Percentiles rank a stretch among this genome's conserved stretches.
These are phyloP conservation scores for Papiliotrema flavescens DNA, from an alignment of 1,284 basidiomycete species.

Conservation along the genomic window DNA sequence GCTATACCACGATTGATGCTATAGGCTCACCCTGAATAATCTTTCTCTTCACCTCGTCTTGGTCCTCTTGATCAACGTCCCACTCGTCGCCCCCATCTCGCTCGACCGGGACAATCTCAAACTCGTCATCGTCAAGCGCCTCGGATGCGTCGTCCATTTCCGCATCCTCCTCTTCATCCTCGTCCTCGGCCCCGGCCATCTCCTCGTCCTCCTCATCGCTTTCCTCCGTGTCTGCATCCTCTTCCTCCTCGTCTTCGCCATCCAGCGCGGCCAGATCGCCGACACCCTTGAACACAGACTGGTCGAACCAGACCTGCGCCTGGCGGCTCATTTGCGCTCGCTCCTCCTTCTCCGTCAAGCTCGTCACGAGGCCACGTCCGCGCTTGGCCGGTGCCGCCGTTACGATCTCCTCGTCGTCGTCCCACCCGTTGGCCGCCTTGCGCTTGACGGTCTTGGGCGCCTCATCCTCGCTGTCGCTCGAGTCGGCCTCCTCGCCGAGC, in stretches of 20 bases:
- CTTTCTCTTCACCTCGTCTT: constrained; percentile 68
- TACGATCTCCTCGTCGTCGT: constrained; percentile 13
- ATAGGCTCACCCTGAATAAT: constrained; percentile 64
- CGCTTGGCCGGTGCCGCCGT: constrained; percentile 8
- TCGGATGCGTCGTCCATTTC: constrained; percentile 29
- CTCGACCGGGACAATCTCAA: constrained; percentile 67
- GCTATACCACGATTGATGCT: constrained; percentile 5
- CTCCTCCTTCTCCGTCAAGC: constrained; percentile 34
- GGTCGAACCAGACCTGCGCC: constrained; percentile 87
- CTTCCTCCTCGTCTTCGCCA: constrained; percentile 51
- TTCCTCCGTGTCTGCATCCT: constrained; percentile 42
- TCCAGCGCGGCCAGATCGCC: constrained; percentile 57
- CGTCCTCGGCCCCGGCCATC: constrained; percentile 21
- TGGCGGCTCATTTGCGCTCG: constrained; percentile 52
- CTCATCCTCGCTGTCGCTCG: constrained; percentile 44
- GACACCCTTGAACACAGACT: constrained; percentile 81
- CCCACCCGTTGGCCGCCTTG: constrained; percentile 25
- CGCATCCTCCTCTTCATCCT: constrained; percentile 28
- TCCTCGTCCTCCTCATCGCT: constrained; percentile 47
- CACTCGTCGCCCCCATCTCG: constrained; percentile 65
- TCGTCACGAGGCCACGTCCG: constrained; percentile 45
- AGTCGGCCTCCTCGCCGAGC: constrained; percentile 55
- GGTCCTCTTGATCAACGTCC: constrained; percentile 75
- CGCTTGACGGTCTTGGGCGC: constrained; percentile 13
- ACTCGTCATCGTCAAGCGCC: constrained; percentile 53